A percentile compares a stretch with the other conserved stretches of the same genome.
These are phyloP conservation scores for Chlorella sorokiniana DNA, from an alignment of 139 green algal species.

Conservation along the genomic window DNA sequence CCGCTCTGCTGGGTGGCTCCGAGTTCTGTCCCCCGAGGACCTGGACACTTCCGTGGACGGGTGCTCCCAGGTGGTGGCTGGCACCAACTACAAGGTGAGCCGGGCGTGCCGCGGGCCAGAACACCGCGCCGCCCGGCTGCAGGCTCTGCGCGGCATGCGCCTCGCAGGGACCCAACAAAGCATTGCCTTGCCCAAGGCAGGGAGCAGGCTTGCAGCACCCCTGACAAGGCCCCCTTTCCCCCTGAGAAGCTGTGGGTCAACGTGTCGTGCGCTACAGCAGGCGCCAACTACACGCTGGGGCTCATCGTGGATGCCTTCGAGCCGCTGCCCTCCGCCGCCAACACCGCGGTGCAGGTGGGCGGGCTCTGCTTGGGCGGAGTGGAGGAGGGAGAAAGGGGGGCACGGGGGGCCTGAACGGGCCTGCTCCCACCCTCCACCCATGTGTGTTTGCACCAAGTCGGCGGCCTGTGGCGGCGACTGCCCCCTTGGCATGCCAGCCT, in stretches of 20 bases:
- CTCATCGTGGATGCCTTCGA: not conserved
- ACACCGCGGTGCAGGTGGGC: not conserved
- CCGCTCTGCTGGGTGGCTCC: not conserved
- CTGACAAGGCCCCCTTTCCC: not conserved
- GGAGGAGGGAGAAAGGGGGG: no score
- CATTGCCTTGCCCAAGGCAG: not conserved
- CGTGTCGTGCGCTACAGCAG: not conserved
- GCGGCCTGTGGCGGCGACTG: no score
- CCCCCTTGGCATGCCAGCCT: no score
- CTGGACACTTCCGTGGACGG: not conserved
- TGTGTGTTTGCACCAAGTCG: no score
- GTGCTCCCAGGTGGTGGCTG: not conserved
- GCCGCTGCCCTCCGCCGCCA: not conserved
- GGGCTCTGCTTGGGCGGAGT: not conserved
- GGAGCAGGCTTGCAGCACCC: not conserved
- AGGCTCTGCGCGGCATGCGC: no score
- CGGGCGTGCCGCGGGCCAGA: no score
- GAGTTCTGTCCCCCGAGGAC: not conserved
- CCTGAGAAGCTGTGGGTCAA: constrained; percentile 1
- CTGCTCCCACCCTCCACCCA: no score
- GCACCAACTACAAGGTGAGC: not conserved
- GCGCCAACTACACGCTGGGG: not conserved
- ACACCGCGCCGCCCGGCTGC: no score
- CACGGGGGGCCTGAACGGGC: no score
- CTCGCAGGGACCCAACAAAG: no score